phyloP scores from a whole-genome alignment of 805 yeast species.

The Zygosaccharomyces siamensis region DNA sequence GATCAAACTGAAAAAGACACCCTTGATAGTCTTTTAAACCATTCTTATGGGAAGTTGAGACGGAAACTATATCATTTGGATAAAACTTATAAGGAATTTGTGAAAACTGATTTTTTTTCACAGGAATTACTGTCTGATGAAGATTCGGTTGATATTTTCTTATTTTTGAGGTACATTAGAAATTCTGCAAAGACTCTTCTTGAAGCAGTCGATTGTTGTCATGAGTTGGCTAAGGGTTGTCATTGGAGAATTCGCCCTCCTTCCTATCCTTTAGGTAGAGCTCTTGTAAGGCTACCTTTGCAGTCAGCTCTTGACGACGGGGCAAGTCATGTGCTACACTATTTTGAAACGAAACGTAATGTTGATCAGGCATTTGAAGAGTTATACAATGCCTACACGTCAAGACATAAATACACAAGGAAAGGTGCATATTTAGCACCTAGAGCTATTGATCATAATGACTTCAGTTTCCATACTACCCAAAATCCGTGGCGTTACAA shows the following conservation, averaged over 20 bases:
- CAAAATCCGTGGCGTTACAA: constrained; percentile 35
- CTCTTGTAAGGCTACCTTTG: constrained; percentile 39
- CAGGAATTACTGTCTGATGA: constrained; percentile 36
- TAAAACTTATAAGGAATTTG: constrained; percentile 35
- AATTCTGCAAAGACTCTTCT: constrained; percentile 39
- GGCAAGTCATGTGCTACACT: constrained; percentile 40
- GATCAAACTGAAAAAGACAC: constrained; percentile 8
- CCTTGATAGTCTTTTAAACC: constrained; percentile 8
- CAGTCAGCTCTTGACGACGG: constrained; percentile 46
- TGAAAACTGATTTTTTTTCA: constrained; percentile 35
- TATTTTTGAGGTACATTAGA: constrained; percentile 39
- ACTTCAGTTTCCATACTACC: constrained; percentile 40
- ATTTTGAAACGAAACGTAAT: constrained; percentile 40
- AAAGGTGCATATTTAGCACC: constrained; percentile 15
- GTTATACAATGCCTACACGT: constrained; percentile 42
- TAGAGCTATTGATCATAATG: constrained; percentile 41
- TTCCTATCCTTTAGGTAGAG: constrained; percentile 39
- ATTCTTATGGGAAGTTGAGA: constrained; percentile 24
- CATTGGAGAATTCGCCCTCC: constrained; percentile 38
- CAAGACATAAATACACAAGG: constrained; percentile 32
- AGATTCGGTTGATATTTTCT: constrained; percentile 37
- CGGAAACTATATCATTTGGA: constrained; percentile 34
- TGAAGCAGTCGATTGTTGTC: constrained; percentile 24
- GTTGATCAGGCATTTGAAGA: constrained; percentile 45
- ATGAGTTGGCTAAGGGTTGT: constrained; percentile 21